Conservation (phyloP, 2,329 filamentous ascomycete genomes). For the Sphaerulina populicola region DNA sequence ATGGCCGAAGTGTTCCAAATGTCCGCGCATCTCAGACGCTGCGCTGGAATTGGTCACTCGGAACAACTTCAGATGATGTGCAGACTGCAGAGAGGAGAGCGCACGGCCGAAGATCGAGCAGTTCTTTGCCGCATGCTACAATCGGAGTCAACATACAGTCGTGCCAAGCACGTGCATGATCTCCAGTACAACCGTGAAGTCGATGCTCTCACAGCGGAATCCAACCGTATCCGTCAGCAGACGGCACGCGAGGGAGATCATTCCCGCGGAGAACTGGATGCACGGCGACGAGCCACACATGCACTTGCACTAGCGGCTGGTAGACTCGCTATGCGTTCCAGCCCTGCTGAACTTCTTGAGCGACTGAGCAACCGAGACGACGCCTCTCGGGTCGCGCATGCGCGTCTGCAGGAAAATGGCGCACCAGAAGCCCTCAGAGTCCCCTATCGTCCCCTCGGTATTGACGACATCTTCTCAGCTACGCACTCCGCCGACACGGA, state of each 20-base stretch:
- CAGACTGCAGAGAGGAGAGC: constrained; percentile 24
- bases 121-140: constrained; percentile 23
- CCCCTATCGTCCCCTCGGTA: background rate
- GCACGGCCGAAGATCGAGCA: constrained; percentile 18
- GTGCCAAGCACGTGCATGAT: constrained; percentile 18
- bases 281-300: constrained; percentile 23
- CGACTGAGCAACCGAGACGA: constrained; percentile 24
- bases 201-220: background rate
- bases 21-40: constrained; percentile 23
- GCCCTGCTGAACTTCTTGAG: constrained; percentile 20
- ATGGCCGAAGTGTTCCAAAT: constrained; percentile 29
- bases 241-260: constrained; percentile 26
- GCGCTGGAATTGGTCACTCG: constrained; percentile 17
- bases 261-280: constrained; percentile 26
- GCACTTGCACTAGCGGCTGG: constrained; percentile 26
- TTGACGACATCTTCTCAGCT: constrained; percentile 11
- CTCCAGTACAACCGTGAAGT: constrained; percentile 4
- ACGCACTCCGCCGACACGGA: constrained; percentile 16
- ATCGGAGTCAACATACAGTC: constrained; percentile 13
- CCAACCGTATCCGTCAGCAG: constrained; percentile 14
- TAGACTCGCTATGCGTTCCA: constrained; percentile 24
- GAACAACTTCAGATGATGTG: constrained; percentile 26
- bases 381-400: constrained; percentile 25
- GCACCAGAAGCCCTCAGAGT: constrained; percentile 3
- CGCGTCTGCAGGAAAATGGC: constrained; percentile 20